Evolutionary conservation across 768 basidiomycete genomes (phyloP), one percentile per base, ranked within the genome.

Genomic region (Pleurotus giganteus): DNA sequence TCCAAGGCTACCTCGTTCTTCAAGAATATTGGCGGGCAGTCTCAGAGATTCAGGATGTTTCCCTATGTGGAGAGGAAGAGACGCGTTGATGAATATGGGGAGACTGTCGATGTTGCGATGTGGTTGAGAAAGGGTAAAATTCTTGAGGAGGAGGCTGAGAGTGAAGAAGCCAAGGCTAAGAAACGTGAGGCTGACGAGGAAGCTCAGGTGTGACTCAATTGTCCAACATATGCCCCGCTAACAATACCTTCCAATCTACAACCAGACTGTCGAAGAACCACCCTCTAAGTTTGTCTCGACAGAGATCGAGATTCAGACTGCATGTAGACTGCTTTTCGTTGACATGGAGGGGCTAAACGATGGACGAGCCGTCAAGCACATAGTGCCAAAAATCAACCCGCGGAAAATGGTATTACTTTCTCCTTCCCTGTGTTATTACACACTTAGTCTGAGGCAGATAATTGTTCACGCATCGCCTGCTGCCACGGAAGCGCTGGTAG

Each of bases 311-410:
- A 81, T 98, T 23, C 86, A 93, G 55, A 66, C 98, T 29, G 84
- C 89, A 27, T 97, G 96, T 62, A 84, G 89, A 4, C 71, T 98
- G 26, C 81, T 94, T 43, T 98, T 91, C 63, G 85, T 98, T 43
- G 96, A 99, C 65, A 86, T 98, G 83, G 97, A 98, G 64, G 97
- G 97, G 27, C 73, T 96, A 51, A 95, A 95, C 62, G 97, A 99
- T 63, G 96, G 96, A 1, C 90, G 96, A 57, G 94, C 97, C 0
- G 87, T 97, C 57, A 98, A 98, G 70, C 94, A 91, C 0, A 97
- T 99, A 59, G 87, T 98, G 4, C 92, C 96, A 2, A 92, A 97
- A 74, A 85, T 99, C 57, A 94, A 96, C 64, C 97, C 97, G 27
- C 81, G 97, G 17, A 95, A 94, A 77, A 86, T 98, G 84, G 96